Evolutionary conservation across 2,329 filamentous ascomycete species (phyloP).

Genomic region (Celoporthe dispersa): DNA sequence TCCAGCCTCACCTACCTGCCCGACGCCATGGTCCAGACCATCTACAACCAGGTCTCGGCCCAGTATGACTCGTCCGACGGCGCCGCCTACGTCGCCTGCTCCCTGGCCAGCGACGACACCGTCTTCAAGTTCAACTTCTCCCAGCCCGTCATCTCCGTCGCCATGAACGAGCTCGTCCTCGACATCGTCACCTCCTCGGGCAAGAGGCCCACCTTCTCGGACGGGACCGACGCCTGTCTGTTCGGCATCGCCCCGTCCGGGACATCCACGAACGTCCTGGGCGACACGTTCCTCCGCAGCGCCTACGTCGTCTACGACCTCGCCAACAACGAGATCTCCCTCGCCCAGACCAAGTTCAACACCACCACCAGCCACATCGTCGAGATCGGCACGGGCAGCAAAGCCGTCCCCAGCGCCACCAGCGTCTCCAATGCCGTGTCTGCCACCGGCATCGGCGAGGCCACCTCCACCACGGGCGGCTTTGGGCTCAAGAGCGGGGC

Average conservation of each 20-base stretch:
- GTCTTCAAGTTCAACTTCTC: constrained; percentile 60
- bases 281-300: constrained; percentile 75
- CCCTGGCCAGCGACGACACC: constrained; percentile 46
- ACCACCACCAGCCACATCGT: constrained; percentile 53
- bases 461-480: constrained; percentile 29
- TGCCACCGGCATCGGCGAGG: constrained; percentile 48
- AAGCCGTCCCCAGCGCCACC: constrained; percentile 59
- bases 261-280: constrained; percentile 62
- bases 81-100: constrained; percentile 66
- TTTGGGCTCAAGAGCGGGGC: constrained; percentile 29
- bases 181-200: constrained; percentile 53
- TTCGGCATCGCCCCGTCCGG: constrained; percentile 69
- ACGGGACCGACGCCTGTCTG: constrained; percentile 62
- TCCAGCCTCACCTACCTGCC: constrained; percentile 71
- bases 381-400: constrained; percentile 57
- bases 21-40: constrained; percentile 52
- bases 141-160: constrained; percentile 56
- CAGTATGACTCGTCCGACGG: constrained; percentile 57
- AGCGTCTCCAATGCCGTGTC: constrained; percentile 52
- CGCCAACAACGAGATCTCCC: constrained; percentile 70
- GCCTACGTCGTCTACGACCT: constrained; percentile 79
- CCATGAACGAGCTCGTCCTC: constrained; percentile 64
- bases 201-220: constrained; percentile 52
- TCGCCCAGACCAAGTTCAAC: constrained; percentile 71
- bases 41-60: constrained; percentile 64